These are phyloP conservation scores for Colletotrichum spaethianum DNA, from an alignment of 2,329 filamentous ascomycete species.

Conservation along the genomic window DNA sequence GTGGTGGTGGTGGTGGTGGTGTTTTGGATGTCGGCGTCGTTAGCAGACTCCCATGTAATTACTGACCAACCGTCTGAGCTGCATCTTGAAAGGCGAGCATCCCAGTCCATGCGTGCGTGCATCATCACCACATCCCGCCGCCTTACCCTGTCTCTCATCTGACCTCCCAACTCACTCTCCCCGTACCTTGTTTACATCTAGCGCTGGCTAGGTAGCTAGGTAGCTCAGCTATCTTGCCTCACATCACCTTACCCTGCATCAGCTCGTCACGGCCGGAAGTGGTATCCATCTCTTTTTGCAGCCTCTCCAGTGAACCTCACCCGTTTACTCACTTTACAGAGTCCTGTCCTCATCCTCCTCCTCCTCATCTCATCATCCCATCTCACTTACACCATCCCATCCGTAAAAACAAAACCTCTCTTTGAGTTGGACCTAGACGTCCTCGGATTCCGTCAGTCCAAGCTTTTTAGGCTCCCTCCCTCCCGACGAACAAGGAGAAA, in stretches of 20 bases:
- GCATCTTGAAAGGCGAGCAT: not conserved
- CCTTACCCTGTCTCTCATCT: constrained; percentile 2
- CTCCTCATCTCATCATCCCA: constrained; percentile 9
- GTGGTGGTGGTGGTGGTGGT: not conserved
- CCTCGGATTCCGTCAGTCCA: constrained; percentile 36
- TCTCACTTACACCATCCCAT: constrained; percentile 4
- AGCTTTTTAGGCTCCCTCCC: constrained; percentile 38
- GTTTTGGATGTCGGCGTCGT: not conserved
- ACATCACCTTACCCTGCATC: not conserved
- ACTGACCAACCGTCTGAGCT: not conserved
- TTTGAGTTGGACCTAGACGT: not conserved
- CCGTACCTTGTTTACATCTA: not conserved
- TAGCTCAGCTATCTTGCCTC: not conserved
- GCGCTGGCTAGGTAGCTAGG: no score
- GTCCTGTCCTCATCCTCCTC: not conserved
- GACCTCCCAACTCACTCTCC: not conserved
- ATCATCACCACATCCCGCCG: not conserved
- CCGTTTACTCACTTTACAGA: not conserved
- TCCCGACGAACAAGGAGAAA: constrained; percentile 23
- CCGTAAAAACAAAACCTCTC: not conserved
- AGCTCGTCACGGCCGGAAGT: not conserved
- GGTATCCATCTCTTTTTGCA: not conserved
- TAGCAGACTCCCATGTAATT: not conserved
- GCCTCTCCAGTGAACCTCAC: not conserved
- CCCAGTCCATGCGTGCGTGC: not conserved